Evolutionary conservation across 2,329 filamentous ascomycete genomes (phyloP).

Genomic region (Alternaria metachromatica): DNA sequence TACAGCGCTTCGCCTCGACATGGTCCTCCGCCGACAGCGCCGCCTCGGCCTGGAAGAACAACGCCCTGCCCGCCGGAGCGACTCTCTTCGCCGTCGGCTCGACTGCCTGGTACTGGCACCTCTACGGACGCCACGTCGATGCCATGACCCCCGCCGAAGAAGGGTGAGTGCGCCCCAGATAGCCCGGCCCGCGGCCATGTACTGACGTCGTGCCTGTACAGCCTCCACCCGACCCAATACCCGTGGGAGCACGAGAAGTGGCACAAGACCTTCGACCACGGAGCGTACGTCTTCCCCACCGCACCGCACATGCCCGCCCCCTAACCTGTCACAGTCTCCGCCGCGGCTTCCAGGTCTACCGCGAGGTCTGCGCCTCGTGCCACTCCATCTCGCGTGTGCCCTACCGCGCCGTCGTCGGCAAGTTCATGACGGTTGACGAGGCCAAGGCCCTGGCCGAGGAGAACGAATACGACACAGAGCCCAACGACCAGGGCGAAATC

Average conservation of each 20-base stretch:
- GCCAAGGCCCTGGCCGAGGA: constrained; percentile 97
- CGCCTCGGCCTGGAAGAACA: constrained; percentile 80
- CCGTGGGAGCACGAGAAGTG: constrained; percentile 95
- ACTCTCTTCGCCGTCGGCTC: constrained; percentile 87
- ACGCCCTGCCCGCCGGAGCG: constrained; percentile 84
- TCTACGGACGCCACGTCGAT: constrained; percentile 86
- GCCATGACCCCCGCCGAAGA: constrained; percentile 95
- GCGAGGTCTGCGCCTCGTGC: constrained; percentile 96
- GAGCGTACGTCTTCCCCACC: constrained; percentile 71
- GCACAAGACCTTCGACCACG: constrained; percentile 96
- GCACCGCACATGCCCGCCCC: neutral
- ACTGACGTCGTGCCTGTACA: constrained; percentile 52
- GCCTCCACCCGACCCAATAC: constrained; percentile 89
- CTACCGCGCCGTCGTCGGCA: constrained; percentile 90
- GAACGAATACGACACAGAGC: constrained; percentile 98
- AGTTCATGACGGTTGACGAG: constrained; percentile 94
- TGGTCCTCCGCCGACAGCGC: constrained; percentile 72
- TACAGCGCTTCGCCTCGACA: constrained; percentile 69
- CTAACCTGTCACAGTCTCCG: constrained; percentile 70
- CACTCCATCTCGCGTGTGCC: constrained; percentile 95
- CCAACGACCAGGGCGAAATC: constrained; percentile 97
- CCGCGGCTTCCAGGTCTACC: constrained; percentile 99
- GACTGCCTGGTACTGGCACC: constrained; percentile 95
- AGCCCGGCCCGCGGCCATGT: constrained; percentile 36
- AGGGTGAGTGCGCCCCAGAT: constrained; percentile 73